Evolutionary conservation across 345 rosid species (phyloP), one percentile per base, ranked within the genome.

Genomic region (Ceriops decandra): DNA sequence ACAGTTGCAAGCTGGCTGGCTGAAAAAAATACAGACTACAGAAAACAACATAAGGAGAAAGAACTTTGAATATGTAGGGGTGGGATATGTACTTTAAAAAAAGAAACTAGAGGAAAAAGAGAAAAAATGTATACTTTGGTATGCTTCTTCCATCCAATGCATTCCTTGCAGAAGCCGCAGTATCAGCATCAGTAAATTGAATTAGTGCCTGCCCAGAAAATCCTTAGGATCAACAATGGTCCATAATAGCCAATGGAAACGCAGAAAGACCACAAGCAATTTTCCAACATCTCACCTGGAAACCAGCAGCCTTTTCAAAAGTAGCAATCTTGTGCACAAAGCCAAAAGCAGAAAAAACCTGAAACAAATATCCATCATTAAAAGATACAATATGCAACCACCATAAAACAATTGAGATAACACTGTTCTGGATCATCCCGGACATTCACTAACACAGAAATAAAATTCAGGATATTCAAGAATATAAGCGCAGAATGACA

Each of bases 261-360:
- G 61, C 60, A 51, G n/a, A 61, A 67, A 54, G 21, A 68, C 53
- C n/a, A 1, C 67, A 22, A 79, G 4, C 11, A 62, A 32, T 33
- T 42, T 27, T 74, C 52, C n/a, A 54, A 70, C 19, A 73, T 62
- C 76, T 83, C 47, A 86, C 97, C 93, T 95, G 96, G 78, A 95
- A 95, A 64, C 99, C 97, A 64, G 96, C 90, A 65, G 97, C 96
- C 77, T 95, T 95, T 78, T 95, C 97, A 71, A 95, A 95, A 42
- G 97, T 95, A 21, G 97, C 97, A 72, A 95, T 91, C 79, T 91
- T 91, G 86, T 95, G 96, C 36, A 95, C 99, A 69, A 86, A 95
- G 24, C 99, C 99, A 86, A 91, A 95, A 64, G 97, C 97, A 74
- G 99, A 91, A 83, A 95, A 95, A 19, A 95, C 99, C 97, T 90